Evolutionary conservation across 2,329 filamentous ascomycete genomes (phyloP).

Genomic region (Xylariaceae sp.): DNA sequence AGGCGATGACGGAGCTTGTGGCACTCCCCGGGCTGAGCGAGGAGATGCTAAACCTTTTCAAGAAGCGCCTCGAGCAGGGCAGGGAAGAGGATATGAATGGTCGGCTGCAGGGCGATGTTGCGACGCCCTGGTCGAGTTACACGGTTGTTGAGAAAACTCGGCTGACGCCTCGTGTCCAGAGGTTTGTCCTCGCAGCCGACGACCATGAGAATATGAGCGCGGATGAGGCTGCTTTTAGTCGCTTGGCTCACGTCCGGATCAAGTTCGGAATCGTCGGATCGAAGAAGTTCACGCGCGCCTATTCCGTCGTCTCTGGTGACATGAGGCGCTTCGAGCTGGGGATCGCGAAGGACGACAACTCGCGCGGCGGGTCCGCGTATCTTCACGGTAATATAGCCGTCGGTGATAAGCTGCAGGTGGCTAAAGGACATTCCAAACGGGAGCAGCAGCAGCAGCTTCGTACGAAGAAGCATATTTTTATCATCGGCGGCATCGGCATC

Average conservation of each 20-base stretch:
- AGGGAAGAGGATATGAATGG: constrained; percentile 29
- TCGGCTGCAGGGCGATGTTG: constrained; percentile 21
- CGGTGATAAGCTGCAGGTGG: constrained; percentile 44
- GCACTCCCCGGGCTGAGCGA: constrained; percentile 44
- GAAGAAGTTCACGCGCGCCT: constrained; percentile 44
- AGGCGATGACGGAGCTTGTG: constrained; percentile 45
- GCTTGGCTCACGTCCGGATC: constrained; percentile 51
- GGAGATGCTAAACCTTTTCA: constrained; percentile 43
- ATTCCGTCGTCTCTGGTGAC: constrained; percentile 53
- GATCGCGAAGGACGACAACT: constrained; percentile 49
- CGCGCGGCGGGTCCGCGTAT: constrained; percentile 55
- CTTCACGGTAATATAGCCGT: constrained; percentile 48
- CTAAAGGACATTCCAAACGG: constrained; percentile 23
- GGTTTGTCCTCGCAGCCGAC: constrained; percentile 45
- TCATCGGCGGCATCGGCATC: constrained; percentile 29
- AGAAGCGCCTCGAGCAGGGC: constrained; percentile 43
- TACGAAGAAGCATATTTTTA: constrained; percentile 25
- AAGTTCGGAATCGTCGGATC: constrained; percentile 50
- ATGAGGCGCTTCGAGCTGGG: constrained; percentile 50
- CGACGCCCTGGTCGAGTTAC: constrained; percentile 39
- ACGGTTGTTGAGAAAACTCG: constrained; percentile 43
- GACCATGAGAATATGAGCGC: constrained; percentile 30
- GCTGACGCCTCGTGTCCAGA: constrained; percentile 45
- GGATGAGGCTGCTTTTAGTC: constrained; percentile 29
- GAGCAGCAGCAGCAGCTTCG: constrained; percentile 6